Percentiles rank a stretch among this genome's conserved stretches.
Conservation (phyloP, 495 filamentous ascomycete species). For the Cercophora samala region DNA sequence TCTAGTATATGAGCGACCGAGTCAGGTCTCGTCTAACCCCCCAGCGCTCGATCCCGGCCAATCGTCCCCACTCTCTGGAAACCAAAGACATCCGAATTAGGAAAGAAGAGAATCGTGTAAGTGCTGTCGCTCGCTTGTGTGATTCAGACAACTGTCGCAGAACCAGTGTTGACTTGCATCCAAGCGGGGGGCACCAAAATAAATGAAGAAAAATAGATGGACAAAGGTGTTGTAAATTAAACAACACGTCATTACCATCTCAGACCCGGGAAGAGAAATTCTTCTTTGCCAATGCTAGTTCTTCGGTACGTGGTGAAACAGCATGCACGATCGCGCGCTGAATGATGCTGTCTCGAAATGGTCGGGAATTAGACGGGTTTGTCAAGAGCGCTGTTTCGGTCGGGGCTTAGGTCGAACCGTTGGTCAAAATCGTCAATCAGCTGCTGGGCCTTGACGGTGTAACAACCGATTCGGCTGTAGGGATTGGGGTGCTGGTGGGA, state of each 20-base stretch:
- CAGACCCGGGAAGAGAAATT: not conserved
- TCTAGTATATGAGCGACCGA: too few relatives aligned
- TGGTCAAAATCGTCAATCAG: constrained; percentile 2
- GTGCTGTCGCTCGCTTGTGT: not conserved
- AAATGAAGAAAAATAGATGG: too few relatives aligned
- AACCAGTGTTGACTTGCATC: not conserved
- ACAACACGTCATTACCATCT: too few relatives aligned
- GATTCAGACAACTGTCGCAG: not conserved
- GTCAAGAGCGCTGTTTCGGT: not conserved
- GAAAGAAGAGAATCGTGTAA: not conserved
- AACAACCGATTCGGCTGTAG: not conserved
- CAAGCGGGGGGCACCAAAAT: not conserved
- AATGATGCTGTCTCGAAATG: not conserved
- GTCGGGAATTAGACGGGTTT: not conserved
- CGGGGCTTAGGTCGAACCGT: not conserved
- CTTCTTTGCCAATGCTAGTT: too few relatives aligned
- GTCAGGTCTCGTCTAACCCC: not conserved
- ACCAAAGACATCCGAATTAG: not conserved
- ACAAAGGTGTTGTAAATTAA: too few relatives aligned
- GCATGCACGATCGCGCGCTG: not conserved
- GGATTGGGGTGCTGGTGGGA: not conserved
- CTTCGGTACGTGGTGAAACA: not conserved
- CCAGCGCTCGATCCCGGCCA: not conserved
- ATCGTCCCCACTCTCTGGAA: not conserved
- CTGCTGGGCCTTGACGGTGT: not conserved